phyloP scores from a whole-genome alignment of 2,329 filamentous ascomycete genomes.

The Fusarium sp. region DNA sequence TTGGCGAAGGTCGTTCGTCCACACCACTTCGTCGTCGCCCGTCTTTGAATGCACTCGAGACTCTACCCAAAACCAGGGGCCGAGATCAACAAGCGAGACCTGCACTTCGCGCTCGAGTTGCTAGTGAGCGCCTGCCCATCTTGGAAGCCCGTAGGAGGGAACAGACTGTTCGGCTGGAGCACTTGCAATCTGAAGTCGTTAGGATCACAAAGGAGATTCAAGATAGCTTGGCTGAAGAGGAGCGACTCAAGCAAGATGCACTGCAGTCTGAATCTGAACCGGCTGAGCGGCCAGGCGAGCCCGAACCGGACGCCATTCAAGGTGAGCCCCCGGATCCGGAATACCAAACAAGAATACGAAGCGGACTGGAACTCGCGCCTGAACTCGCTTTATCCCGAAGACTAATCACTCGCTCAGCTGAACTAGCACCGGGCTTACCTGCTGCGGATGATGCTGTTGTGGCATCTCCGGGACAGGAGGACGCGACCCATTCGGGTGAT shows the following conservation, averaged over 20 bases:
- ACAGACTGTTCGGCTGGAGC: constrained; percentile 56
- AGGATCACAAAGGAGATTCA: constrained; percentile 59
- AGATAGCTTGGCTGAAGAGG: constrained; percentile 48
- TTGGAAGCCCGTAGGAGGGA: constrained; percentile 49
- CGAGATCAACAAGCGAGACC: constrained; percentile 18
- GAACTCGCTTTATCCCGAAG: background rate
- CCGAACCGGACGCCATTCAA: constrained; percentile 27
- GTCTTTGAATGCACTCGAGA: constrained; percentile 11
- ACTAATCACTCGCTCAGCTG: constrained; percentile 32
- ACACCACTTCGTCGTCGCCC: constrained; percentile 10
- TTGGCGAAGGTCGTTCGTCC: constrained; percentile 10
- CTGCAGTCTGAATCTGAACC: constrained; percentile 24
- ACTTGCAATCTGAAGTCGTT: constrained; percentile 56
- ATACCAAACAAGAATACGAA: background rate
- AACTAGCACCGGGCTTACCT: constrained; percentile 3
- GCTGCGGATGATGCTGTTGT: background rate
- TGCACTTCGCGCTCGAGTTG: constrained; percentile 46
- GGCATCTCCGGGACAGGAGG: background rate
- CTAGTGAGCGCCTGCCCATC: constrained; percentile 50
- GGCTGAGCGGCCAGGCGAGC: constrained; percentile 15
- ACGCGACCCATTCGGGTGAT: background rate
- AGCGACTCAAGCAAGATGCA: constrained; percentile 46
- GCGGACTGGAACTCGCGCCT: constrained; percentile 1
- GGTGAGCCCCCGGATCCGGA: constrained; percentile 22
- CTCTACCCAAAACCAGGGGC: constrained; percentile 28